Percentiles rank a stretch among this genome's conserved stretches.
phyloP scores from a whole-genome alignment of 805 yeast species.

The Wickerhamiella vanderwaltii region DNA sequence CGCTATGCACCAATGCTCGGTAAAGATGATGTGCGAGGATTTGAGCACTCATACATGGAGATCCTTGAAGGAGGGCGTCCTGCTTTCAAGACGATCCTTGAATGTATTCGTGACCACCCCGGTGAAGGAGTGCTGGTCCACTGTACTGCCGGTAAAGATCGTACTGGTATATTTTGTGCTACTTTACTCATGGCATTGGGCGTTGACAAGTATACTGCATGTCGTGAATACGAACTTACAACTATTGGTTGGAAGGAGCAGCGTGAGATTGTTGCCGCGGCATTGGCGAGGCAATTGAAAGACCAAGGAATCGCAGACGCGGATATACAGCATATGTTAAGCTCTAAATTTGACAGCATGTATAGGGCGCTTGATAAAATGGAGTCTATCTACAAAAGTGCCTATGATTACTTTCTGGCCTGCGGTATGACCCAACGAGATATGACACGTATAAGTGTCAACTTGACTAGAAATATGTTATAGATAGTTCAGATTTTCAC shows the following conservation, averaged over 20 bases:
- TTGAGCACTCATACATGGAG: slow-evolving; percentile 48
- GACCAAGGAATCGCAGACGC: slow-evolving; percentile 30
- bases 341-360: slow-evolving; percentile 62
- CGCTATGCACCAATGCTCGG: slow-evolving; percentile 35
- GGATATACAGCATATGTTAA: slow-evolving; percentile 48
- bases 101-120: slow-evolving; percentile 40
- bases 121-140: slow-evolving; percentile 48
- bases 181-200: slow-evolving; percentile 50
- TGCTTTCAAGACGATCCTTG: slow-evolving; percentile 23
- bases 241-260: slow-evolving; percentile 26
- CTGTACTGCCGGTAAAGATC: slow-evolving; percentile 79
- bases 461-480: not conserved
- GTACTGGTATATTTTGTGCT: slow-evolving; percentile 69
- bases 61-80: slow-evolving; percentile 34
- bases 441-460: not conserved
- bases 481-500: too few relatives aligned
- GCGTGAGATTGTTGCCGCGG: slow-evolving; percentile 6
- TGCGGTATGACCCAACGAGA: not conserved
- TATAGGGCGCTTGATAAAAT: slow-evolving; percentile 45
- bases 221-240: slow-evolving; percentile 69
- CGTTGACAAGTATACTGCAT: slow-evolving; percentile 51
- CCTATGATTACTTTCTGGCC: slow-evolving; percentile 34
- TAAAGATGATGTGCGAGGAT: slow-evolving; percentile 43
- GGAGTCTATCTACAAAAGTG: slow-evolving; percentile 41
- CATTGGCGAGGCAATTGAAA: not conserved